Base-by-base conservation (phyloP, 768 basidiomycete species). In the Suillus weaverae region DNA sequence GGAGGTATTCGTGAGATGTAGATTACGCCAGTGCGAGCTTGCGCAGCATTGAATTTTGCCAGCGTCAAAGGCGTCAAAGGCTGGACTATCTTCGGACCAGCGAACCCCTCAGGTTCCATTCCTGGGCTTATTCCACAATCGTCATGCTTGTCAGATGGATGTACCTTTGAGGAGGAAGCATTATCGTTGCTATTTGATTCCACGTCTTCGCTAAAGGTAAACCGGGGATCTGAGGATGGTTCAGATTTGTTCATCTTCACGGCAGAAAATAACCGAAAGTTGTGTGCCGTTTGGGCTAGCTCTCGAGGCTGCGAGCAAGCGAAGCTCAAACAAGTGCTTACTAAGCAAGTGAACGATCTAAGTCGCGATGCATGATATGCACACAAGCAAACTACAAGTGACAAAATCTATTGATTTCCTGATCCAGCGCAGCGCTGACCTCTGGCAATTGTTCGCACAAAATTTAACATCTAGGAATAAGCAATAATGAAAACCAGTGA, bases 1-100 rank as follows among this genome's bases (percentile, higher is more conserved):
- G 97, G 97, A 3, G 97, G 97, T 71, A 99, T 91, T 38, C 97
- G 85, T 18, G 95, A 97, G 50, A 99, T 94, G 76, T 99, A 99
- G 57, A 99, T 80, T 60, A 98, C 88, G 0, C 96, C 96, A 22
- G 95, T 87, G 46, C 83, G 83, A 38, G 90, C 86, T 72, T 91
- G 90, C 2, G 86, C 86, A 36, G 84, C 84, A 70, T 89, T 86
- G 78, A 89, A 95, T 22, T 84, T 86, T 51, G 87, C 89, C 55
- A 95, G 81, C 8, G 89, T 90, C 74, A 92, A 90, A 7, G 84
- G 81, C 3, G 89, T 91, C 57, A 94, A 78, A 0, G 91, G 91
- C 70, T 91, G 89, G 63, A 94, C 83, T 4, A 83, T 80, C 73
- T 86, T 87, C 11, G 84, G 84, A 0, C 84, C 88, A 39, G 85